phyloP scores from a whole-genome alignment of 768 basidiomycete genomes.

The Galerina marginata region DNA sequence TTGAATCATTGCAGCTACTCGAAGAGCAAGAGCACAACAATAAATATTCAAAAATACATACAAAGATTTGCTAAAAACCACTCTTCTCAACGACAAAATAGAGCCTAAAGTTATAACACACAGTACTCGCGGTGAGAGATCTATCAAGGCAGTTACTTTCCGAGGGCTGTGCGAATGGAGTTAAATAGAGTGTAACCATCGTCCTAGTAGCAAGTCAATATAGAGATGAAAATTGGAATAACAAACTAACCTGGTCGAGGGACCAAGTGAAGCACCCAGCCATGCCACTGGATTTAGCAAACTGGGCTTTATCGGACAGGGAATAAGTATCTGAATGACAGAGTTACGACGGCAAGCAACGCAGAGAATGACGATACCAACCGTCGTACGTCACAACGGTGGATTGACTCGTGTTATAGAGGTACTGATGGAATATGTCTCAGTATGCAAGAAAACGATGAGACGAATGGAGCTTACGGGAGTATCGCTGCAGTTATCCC shows the following conservation, averaged over 20 bases:
- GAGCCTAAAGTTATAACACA: too few relatives aligned
- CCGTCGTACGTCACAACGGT: conserved; percentile 80
- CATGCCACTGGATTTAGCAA: conserved; percentile 55
- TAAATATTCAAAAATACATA: too few relatives aligned
- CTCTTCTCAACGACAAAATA: too few relatives aligned
- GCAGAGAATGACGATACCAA: conserved; percentile 38
- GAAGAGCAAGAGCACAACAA: too few relatives aligned
- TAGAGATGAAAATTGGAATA: not conserved
- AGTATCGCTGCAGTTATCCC: conserved; percentile 75
- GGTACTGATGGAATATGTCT: conserved; percentile 36
- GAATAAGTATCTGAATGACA: conserved; percentile 42
- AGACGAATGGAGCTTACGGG: conserved; percentile 44
- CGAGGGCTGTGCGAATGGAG: not conserved
- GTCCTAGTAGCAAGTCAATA: conserved; percentile 2
- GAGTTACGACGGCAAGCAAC: not conserved
- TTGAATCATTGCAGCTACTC: too few relatives aligned
- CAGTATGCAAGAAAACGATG: not conserved
- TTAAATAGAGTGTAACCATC: conserved; percentile 12
- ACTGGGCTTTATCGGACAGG: conserved; percentile 57
- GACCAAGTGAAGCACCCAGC: conserved; percentile 63
- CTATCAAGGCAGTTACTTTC: not conserved
- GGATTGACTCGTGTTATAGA: conserved; percentile 49
- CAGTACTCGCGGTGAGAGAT: not conserved
- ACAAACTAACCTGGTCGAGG: conserved; percentile 51
- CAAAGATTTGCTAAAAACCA: too few relatives aligned